phyloP scores from a whole-genome alignment of 352 stramenopile species.

The Phytophthora chlamydospora region DNA sequence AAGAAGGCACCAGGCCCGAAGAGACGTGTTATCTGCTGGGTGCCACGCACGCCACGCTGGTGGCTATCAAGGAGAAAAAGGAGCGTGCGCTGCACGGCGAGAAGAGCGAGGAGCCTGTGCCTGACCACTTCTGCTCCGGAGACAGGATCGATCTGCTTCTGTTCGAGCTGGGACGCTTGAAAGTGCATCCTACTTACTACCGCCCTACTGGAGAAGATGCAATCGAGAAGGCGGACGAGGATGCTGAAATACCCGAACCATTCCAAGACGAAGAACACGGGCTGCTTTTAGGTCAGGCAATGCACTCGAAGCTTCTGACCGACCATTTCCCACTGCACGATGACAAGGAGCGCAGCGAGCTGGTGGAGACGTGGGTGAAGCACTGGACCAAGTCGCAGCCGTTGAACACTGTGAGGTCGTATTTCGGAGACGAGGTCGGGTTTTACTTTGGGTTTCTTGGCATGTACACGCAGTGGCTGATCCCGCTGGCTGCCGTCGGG shows the following conservation, averaged over 20 bases:
- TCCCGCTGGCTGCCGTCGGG: slow-evolving; percentile 90
- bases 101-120: slow-evolving; percentile 47
- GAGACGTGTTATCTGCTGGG: slow-evolving; percentile 66
- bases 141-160: slow-evolving; percentile 80
- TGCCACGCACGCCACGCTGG: slow-evolving; percentile 50
- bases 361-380: slow-evolving; percentile 84
- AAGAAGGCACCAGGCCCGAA: slow-evolving; percentile 22
- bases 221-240: slow-evolving; percentile 10
- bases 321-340: slow-evolving; percentile 84
- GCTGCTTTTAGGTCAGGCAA: slow-evolving; percentile 67
- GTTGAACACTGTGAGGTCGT: slow-evolving; percentile 65
- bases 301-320: slow-evolving; percentile 66
- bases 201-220: slow-evolving; percentile 4
- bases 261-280: slow-evolving; percentile 77
- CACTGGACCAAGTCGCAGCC: slow-evolving; percentile 62
- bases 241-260: slow-evolving; percentile 45
- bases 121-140: slow-evolving; percentile 65
- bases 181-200: slow-evolving; percentile 42
- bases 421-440: slow-evolving; percentile 91
- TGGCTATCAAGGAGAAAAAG: slow-evolving; percentile 65
- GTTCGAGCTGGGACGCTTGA: slow-evolving; percentile 68
- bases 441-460: slow-evolving; percentile 99
- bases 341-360: slow-evolving; percentile 61
- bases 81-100: slow-evolving; percentile 52
- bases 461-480: slow-evolving; percentile 95